phyloP scores from a whole-genome alignment of 1,139 yeast genomes.

The Debaryomyces udenii region DNA sequence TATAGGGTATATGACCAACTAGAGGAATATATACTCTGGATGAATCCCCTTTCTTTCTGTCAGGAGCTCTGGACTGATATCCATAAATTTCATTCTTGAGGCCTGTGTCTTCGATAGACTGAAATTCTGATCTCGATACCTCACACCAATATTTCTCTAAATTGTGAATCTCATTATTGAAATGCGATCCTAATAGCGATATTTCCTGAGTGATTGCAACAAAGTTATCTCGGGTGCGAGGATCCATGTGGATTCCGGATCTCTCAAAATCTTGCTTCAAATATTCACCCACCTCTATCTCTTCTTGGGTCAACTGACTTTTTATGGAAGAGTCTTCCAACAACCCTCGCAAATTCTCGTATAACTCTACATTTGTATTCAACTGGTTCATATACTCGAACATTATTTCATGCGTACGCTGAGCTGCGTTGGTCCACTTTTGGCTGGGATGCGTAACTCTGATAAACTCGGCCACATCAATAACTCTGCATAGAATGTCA shows the following conservation, averaged over 20 bases:
- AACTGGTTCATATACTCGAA: slow-evolving; percentile 92
- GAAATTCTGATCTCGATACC: slow-evolving; percentile 35
- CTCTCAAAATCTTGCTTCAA: slow-evolving; percentile 84
- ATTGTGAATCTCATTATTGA: slow-evolving; percentile 59
- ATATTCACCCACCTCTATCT: slow-evolving; percentile 77
- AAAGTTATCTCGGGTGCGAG: slow-evolving; percentile 65
- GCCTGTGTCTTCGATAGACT: slow-evolving; percentile 24
- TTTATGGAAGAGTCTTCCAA: slow-evolving; percentile 46
- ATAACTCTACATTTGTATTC: slow-evolving; percentile 81
- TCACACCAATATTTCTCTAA: slow-evolving; percentile 44
- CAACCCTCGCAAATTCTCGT: slow-evolving; percentile 58
- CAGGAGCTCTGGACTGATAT: slow-evolving; percentile 28
- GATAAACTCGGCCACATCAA: slow-evolving; percentile 91
- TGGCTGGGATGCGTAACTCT: slow-evolving; percentile 84
- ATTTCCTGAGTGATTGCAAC: slow-evolving; percentile 81
- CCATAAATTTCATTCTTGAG: slow-evolving; percentile 31
- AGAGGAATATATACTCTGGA: slow-evolving; percentile 54
- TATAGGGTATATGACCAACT: slow-evolving; percentile 67
- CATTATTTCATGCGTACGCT: slow-evolving; percentile 83
- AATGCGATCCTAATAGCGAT: slow-evolving; percentile 80
- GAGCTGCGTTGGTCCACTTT: slow-evolving; percentile 78
- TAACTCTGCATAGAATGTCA: slow-evolving; percentile 87
- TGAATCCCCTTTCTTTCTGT: slow-evolving; percentile 12
- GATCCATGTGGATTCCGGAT: slow-evolving; percentile 86
- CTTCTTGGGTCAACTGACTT: slow-evolving; percentile 61